phyloP scores from a whole-genome alignment of 768 basidiomycete genomes.

The Macrolepiota dolichaula region DNA sequence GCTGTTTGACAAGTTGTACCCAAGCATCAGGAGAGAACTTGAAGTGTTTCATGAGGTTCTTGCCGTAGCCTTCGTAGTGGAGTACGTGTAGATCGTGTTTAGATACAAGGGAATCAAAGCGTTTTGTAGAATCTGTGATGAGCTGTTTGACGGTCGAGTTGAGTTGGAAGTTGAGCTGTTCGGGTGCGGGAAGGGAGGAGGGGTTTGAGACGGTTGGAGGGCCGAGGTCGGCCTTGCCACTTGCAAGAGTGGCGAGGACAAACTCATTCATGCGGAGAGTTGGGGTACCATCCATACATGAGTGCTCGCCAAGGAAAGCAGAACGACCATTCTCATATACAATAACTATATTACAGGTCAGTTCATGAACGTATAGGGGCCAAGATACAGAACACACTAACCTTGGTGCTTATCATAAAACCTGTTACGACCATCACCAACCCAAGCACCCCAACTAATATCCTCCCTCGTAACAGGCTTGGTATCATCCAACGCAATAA shows the following conservation, averaged over 20 bases:
- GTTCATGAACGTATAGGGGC: no score
- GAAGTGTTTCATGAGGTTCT: slow-evolving; percentile 77
- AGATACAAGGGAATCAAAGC: slow-evolving; percentile 74
- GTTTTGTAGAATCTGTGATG: slow-evolving; percentile 55
- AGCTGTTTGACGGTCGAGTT: slow-evolving; percentile 48
- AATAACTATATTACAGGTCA: slow-evolving; percentile 47
- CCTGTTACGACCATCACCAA: slow-evolving; percentile 85
- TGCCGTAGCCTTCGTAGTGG: slow-evolving; percentile 89
- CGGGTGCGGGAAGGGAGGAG: slow-evolving; percentile 42
- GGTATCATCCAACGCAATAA: slow-evolving; percentile 83
- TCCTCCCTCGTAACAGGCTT: slow-evolving; percentile 80
- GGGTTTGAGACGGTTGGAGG: slow-evolving; percentile 31
- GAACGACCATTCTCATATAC: slow-evolving; percentile 95
- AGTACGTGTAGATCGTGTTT: slow-evolving; percentile 81
- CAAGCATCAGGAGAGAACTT: slow-evolving; percentile 91
- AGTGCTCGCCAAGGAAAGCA: slow-evolving; percentile 88
- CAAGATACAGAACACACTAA: slow-evolving; percentile 35
- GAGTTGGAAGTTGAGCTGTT: slow-evolving; percentile 39
- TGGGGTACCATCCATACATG: slow-evolving; percentile 92
- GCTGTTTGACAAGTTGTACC: slow-evolving; percentile 30
- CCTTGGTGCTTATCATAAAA: slow-evolving; percentile 98
- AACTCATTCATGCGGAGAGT: slow-evolving; percentile 96
- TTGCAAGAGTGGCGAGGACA: slow-evolving; percentile 66
- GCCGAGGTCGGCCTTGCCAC: slow-evolving; percentile 75
- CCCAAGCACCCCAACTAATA: slow-evolving; percentile 81